These are phyloP conservation scores for Bathelium albidoporum DNA, from an alignment of 495 filamentous ascomycete genomes.

Conservation along the genomic window DNA sequence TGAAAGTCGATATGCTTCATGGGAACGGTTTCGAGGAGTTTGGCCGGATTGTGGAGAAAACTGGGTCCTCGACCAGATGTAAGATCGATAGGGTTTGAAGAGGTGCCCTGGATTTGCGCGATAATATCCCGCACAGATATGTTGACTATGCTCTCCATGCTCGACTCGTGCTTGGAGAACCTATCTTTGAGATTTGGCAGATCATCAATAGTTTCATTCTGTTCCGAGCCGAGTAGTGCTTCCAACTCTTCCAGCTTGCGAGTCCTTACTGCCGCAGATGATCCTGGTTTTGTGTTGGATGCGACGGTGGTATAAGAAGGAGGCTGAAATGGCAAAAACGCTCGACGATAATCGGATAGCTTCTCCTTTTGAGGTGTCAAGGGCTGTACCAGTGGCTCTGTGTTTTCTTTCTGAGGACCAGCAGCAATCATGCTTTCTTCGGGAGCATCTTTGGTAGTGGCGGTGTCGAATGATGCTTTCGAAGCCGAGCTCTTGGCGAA, in stretches of 20 bases:
- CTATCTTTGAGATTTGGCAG: background rate
- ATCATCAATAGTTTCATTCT: background rate
- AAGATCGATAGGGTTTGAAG: constrained; percentile 36
- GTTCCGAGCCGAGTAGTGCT: background rate
- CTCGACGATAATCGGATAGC: constrained; percentile 54
- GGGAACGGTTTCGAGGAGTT: constrained; percentile 52
- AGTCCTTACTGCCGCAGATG: background rate
- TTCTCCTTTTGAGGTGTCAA: background rate
- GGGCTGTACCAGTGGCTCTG: background rate
- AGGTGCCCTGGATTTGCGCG: constrained; percentile 27
- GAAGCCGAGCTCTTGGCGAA: constrained; percentile 38
- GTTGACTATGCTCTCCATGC: background rate
- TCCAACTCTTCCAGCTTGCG: constrained; percentile 14
- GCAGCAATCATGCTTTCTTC: background rate
- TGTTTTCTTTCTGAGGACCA: background rate
- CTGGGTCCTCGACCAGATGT: constrained; percentile 22
- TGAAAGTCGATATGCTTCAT: constrained; percentile 73
- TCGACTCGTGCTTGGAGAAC: background rate
- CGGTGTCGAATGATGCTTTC: constrained; percentile 21
- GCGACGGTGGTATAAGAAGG: constrained; percentile 24
- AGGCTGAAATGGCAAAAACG: constrained; percentile 50
- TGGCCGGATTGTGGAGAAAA: constrained; percentile 29
- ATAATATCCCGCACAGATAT: constrained; percentile 57
- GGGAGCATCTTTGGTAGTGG: background rate
- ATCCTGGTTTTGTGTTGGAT: background rate